Evolutionary conservation across 805 yeast genomes (phyloP).

Genomic region (Torulaspora quercuum): DNA sequence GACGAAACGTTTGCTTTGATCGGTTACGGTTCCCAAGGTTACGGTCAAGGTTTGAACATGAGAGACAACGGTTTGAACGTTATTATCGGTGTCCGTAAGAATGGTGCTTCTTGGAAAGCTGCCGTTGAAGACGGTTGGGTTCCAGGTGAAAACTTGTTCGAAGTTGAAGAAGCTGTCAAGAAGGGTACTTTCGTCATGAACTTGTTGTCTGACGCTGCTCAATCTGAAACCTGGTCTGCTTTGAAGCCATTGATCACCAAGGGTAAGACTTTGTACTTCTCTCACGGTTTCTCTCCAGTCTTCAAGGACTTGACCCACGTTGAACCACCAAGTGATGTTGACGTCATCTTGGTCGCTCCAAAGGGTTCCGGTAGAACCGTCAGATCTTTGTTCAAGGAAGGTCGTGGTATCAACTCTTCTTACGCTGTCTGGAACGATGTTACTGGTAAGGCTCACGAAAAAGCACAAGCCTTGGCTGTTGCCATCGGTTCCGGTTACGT

Average conservation of each 20-base stretch:
- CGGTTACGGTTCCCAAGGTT: conserved; percentile 99
- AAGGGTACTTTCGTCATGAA: conserved; percentile 96
- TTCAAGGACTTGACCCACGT: conserved; percentile 97
- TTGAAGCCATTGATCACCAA: conserved; percentile 89
- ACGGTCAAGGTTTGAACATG: conserved; percentile 99
- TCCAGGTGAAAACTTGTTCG: conserved; percentile 97
- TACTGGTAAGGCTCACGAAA: conserved; percentile 98
- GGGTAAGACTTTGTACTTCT: conserved; percentile 97
- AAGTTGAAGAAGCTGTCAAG: conserved; percentile 86
- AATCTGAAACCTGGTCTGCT: conserved; percentile 93
- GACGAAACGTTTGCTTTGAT: conserved; percentile 95
- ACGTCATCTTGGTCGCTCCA: conserved; percentile 98
- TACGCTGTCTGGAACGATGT: conserved; percentile 99
- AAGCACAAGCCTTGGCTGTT: conserved; percentile 96
- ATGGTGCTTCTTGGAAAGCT: conserved; percentile 99
- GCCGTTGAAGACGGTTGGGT: conserved; percentile 99
- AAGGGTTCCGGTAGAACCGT: conserved; percentile 99
- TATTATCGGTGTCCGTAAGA: conserved; percentile 95
- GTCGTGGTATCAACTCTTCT: conserved; percentile 99
- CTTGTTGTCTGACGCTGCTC: conserved; percentile 98
- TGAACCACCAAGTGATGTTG: conserved; percentile 90
- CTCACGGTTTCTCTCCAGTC: conserved; percentile 99
- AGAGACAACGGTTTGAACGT: conserved; percentile 99
- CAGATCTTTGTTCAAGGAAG: conserved; percentile 98
- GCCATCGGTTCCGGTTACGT: conserved; percentile 99